phyloP scores from a whole-genome alignment of 768 basidiomycete species.

The Phanerochaete sordida region DNA sequence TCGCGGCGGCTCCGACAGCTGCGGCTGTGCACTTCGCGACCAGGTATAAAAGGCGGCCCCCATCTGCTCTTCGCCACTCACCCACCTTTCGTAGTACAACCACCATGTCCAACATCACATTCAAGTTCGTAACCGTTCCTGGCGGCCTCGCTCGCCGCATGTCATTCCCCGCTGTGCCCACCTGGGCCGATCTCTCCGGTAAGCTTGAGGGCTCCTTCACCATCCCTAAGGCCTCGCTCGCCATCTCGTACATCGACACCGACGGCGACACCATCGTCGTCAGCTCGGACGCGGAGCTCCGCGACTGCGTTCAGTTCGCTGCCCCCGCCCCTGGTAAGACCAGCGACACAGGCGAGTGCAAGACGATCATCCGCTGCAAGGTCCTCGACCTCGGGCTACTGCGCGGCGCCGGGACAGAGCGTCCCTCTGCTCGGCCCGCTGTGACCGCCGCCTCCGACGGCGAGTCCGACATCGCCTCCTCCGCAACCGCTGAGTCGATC shows the following conservation, averaged over 20 bases:
- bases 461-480: neutral
- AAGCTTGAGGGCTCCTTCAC: conserved; percentile 49
- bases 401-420: neutral
- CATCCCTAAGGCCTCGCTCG: conserved; percentile 54
- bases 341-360: too few species aligned
- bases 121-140: conserved; percentile 55
- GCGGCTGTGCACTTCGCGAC: neutral
- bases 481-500: neutral
- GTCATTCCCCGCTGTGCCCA: conserved; percentile 43
- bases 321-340: too few species aligned
- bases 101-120: conserved; percentile 42
- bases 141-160: conserved; percentile 54
- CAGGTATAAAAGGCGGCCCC: neutral
- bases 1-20: neutral
- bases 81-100: conserved; percentile 5
- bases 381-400: neutral
- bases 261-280: conserved; percentile 75
- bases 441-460: neutral
- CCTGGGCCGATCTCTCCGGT: conserved; percentile 51
- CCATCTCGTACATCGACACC: conserved; percentile 56
- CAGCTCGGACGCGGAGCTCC: conserved; percentile 66
- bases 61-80: neutral
- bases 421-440: neutral
- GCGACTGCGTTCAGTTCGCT: conserved; percentile 50
- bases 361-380: neutral